Base-by-base conservation (phyloP, 192 early-diverging fungal genomes). In the Backusella australiensis region DNA sequence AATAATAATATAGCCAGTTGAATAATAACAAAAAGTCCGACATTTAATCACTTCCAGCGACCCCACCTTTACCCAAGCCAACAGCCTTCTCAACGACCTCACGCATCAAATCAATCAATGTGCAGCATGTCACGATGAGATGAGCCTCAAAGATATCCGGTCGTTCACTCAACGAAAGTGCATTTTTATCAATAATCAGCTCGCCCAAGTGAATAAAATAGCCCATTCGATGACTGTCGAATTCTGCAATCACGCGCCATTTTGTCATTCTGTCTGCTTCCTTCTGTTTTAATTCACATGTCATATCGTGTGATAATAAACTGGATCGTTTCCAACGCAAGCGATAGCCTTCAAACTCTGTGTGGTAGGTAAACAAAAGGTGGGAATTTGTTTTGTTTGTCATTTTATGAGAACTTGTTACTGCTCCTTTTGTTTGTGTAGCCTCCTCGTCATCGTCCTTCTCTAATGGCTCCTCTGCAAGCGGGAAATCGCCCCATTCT, bases 211-310 rank as follows among this genome's bases (percentile, higher is more conserved):
- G 34, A 14, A 76, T 41, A n/a, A 83, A 68, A 23, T 79, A 83
- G 4, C 81, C 81, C 81, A 80, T 83, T 21, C 71, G 67, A 39
- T 79, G 78, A 56, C 78, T 79, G 26, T 83, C 75, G 23, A 83
- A 83, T 14, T 76, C 71, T 46, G 81, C 81, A 34, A 79, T 41
- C 11, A 75, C 38, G 15, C 41, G 38, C 73, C 80, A 73, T 11
- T 42, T 17, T 26, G 32, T 29, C 67, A 36, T 76, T 53, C 19
- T 71, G 26, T 34, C 38, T 32, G 12, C 65, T 34, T 53, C 72
- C 34, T 75, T 52, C 1, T 42, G 46, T 68, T 53, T 52, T 7
- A 63, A 41, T 63, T 77, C 74, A 52, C 81, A 83, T 34, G 70
- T 34, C 38, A 83, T 76, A 66, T 83, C 78, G 39, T 80, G 81